Evolutionary conservation across 257 asterid genomes (phyloP).

Genomic region (Nicotiana tomentosiformis): DNA sequence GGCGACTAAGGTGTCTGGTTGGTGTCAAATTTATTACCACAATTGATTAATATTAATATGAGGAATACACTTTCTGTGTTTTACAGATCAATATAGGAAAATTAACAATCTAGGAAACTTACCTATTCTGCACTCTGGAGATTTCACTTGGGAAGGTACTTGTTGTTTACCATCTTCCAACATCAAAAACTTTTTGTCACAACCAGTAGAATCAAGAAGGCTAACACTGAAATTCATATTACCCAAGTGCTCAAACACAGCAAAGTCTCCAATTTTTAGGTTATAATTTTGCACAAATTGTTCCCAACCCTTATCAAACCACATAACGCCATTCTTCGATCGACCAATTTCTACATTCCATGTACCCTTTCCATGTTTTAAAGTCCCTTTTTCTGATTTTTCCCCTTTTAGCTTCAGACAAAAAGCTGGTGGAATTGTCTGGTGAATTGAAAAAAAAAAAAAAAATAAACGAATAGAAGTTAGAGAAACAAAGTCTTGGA

Average conservation of each 20-base stretch:
- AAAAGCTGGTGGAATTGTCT: slow-evolving; percentile 11
- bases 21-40: not conserved
- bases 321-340: not conserved
- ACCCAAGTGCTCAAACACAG: slow-evolving; percentile 16
- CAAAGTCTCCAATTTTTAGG: slow-evolving; percentile 18
- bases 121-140: not conserved
- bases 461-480: not conserved
- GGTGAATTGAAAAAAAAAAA: not conserved
- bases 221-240: slow-evolving; percentile 11
- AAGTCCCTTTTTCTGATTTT: not conserved
- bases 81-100: not conserved
- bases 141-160: not conserved
- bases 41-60: not conserved
- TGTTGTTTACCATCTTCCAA: not conserved
- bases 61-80: not conserved
- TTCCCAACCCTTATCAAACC: slow-evolving; percentile 19
- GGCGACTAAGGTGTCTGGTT: not conserved
- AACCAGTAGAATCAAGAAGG: slow-evolving; percentile 16
- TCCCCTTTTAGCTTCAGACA: slow-evolving; percentile 2
- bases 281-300: slow-evolving; percentile 18
- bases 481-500: not conserved
- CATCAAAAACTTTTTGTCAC: slow-evolving; percentile 11
- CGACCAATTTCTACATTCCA: slow-evolving; percentile 16
- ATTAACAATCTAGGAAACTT: not conserved
- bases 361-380: slow-evolving; percentile 10